Evolutionary conservation across 805 yeast species (phyloP).

Genomic region (Pichia thaimueangensis): DNA sequence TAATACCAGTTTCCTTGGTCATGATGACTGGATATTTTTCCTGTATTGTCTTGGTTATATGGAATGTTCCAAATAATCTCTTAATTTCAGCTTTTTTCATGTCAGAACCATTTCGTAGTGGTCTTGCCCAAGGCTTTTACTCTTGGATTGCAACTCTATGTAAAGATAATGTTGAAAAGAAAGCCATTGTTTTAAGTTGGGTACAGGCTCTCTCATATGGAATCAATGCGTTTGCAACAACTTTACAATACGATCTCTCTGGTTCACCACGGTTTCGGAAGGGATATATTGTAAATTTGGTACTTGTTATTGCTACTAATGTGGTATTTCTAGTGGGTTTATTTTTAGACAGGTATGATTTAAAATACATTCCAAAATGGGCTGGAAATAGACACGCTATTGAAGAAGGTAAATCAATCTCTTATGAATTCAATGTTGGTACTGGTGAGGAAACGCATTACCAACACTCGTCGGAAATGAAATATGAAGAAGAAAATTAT

Average conservation of each 20-base stretch:
- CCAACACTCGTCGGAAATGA: no score
- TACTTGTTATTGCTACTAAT: constrained; percentile 9
- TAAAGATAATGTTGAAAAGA: constrained; percentile 20
- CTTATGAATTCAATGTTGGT: no score
- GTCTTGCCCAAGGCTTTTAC: constrained; percentile 17
- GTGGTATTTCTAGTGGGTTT: constrained; percentile 12
- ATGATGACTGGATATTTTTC: constrained; percentile 11
- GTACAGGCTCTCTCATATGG: constrained; percentile 17
- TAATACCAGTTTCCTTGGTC: constrained; percentile 8
- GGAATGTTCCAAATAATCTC: constrained; percentile 12
- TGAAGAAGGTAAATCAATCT: no score
- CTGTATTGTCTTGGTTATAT: constrained; percentile 12
- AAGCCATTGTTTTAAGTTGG: constrained; percentile 17
- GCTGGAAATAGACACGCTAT: constrained; percentile 16
- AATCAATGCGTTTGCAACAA: constrained; percentile 18
- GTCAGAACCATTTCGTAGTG: constrained; percentile 10
- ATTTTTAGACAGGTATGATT: constrained; percentile 17
- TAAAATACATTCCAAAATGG: constrained; percentile 10
- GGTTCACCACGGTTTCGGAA: constrained; percentile 14
- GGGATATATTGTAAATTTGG: constrained; percentile 17
- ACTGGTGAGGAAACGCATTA: no score
- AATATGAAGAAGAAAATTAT: no score
- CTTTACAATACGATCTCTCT: constrained; percentile 17
- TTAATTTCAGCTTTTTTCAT: constrained; percentile 41
- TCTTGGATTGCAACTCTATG: constrained; percentile 20